Conservation (phyloP, 495 filamentous ascomycete species). For the Copromyces sp. region DNA sequence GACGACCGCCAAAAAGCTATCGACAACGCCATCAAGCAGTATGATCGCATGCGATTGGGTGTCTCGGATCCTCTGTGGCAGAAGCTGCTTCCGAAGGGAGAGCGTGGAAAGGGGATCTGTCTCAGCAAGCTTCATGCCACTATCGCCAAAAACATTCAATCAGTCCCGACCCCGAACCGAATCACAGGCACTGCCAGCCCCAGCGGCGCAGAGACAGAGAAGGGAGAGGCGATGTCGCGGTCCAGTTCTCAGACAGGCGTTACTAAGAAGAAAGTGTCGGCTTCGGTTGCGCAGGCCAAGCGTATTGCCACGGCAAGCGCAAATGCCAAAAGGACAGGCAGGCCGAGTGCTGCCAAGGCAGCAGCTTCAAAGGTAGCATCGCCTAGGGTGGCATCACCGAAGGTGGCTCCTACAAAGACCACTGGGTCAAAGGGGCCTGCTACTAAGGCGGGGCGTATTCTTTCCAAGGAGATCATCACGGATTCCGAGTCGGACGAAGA, state of each 20-base stretch:
- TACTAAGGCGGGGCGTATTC: slow-evolving; percentile 11
- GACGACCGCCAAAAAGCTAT: slow-evolving; percentile 70
- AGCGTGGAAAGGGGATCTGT: slow-evolving; percentile 70
- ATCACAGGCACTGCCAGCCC: slow-evolving; percentile 44
- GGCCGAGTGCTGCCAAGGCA: not conserved
- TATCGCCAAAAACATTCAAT: slow-evolving; percentile 44
- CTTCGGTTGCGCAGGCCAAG: slow-evolving; percentile 55
- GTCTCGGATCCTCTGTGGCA: slow-evolving; percentile 72
- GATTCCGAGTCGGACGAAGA: slow-evolving; percentile 67
- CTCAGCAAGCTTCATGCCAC: slow-evolving; percentile 61
- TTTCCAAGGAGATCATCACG: slow-evolving; percentile 62
- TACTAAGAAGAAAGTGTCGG: slow-evolving; percentile 48
- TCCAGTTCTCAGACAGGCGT: slow-evolving; percentile 40
- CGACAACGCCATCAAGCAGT: slow-evolving; percentile 71
- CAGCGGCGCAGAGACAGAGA: slow-evolving; percentile 47
- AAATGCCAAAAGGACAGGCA: slow-evolving; percentile 8
- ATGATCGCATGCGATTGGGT: slow-evolving; percentile 67
- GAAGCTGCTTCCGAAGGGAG: slow-evolving; percentile 57
- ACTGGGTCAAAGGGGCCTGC: slow-evolving; percentile 12
- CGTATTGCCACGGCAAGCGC: slow-evolving; percentile 36
- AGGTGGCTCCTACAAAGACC: slow-evolving; percentile 21
- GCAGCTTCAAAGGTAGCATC: slow-evolving; percentile 7
- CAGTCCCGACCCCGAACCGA: slow-evolving; percentile 48
- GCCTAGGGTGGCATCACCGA: slow-evolving; percentile 21
- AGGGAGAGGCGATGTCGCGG: slow-evolving; percentile 42